These are phyloP conservation scores for Monosporascus sp. DNA, from an alignment of 2,329 filamentous ascomycete species.

Conservation along the genomic window DNA sequence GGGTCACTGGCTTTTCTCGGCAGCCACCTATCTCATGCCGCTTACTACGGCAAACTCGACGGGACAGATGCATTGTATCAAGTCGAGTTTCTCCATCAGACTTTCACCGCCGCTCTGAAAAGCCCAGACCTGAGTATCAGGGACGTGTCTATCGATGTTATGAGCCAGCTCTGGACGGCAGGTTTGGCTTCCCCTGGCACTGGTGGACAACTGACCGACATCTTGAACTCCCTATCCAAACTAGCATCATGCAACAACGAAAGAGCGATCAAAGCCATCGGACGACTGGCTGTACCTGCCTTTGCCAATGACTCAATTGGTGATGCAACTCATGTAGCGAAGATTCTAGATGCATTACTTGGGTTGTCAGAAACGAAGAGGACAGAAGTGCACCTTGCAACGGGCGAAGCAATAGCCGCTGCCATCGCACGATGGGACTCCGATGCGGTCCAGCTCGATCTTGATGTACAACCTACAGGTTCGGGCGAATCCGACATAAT, in stretches of 20 bases:
- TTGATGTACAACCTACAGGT: conserved; percentile 62
- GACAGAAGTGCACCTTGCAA: conserved; percentile 81
- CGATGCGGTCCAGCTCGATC: conserved; percentile 65
- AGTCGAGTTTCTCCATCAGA: conserved; percentile 17
- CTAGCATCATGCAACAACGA: conserved; percentile 61
- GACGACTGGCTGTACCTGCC: conserved; percentile 62
- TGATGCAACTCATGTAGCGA: conserved; percentile 35
- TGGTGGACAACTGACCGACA: conserved; percentile 48
- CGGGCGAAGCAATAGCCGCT: conserved; percentile 82
- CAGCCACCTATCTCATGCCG: conserved; percentile 21
- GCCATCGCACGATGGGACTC: conserved; percentile 79
- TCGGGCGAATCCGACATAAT: conserved; percentile 27
- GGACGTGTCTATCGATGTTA: conserved; percentile 22
- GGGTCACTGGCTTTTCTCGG: conserved; percentile 23
- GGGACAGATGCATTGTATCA: conserved; percentile 14
- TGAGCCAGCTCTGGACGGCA: conserved; percentile 28
- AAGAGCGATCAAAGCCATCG: conserved; percentile 73
- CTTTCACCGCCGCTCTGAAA: conserved; percentile 11
- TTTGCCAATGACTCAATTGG: conserved; percentile 29
- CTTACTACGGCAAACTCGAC: conserved; percentile 18
- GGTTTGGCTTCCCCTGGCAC: conserved; percentile 19
- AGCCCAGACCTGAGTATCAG: conserved; percentile 17
- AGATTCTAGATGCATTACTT: conserved; percentile 65
- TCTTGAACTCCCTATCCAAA: conserved; percentile 64
- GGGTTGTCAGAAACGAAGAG: conserved; percentile 78